These are phyloP conservation scores for Hypericum perforatum DNA, from an alignment of 345 rosid genomes.

Conservation along the genomic window DNA sequence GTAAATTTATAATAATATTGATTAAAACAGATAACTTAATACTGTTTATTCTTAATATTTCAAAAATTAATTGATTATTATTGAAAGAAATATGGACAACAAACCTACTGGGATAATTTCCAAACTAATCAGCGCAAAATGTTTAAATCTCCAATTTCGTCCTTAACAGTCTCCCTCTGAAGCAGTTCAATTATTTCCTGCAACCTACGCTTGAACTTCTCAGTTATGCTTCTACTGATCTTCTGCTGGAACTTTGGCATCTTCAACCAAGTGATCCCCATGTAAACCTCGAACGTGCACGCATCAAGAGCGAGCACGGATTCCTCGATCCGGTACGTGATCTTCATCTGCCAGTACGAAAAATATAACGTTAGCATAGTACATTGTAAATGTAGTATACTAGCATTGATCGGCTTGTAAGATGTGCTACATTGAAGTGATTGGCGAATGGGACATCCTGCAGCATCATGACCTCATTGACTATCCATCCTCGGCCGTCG, in stretches of 20 bases:
- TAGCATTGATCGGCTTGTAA: too few species aligned
- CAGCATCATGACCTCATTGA: conserved; percentile 54
- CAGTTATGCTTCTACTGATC: conserved; percentile 47
- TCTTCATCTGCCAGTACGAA: conserved; percentile 34
- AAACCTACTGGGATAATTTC: too few species aligned
- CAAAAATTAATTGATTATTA: too few species aligned
- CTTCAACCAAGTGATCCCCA: conserved; percentile 58
- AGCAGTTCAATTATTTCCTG: conserved; percentile 51
- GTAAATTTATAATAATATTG: too few species aligned
- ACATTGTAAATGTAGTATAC: neutral
- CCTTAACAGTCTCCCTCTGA: conserved; percentile 32
- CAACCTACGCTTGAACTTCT: conserved; percentile 41
- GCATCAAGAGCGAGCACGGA: conserved; percentile 30
- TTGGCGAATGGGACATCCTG: conserved; percentile 63
- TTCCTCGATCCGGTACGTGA: conserved; percentile 48
- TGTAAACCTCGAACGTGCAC: conserved; percentile 47
- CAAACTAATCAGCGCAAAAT: too few species aligned
- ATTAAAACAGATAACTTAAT: too few species aligned
- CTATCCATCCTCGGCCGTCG: conserved; percentile 47
- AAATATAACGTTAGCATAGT: neutral
- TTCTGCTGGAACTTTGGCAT: conserved; percentile 63
- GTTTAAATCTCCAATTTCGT: too few species aligned
- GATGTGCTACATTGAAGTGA: conserved; percentile 36
- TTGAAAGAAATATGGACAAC: too few species aligned
- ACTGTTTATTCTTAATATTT: too few species aligned